Evolutionary conservation across 1,284 basidiomycete genomes (phyloP).

Genomic region (Erythrobasidium hasegawianum): DNA sequence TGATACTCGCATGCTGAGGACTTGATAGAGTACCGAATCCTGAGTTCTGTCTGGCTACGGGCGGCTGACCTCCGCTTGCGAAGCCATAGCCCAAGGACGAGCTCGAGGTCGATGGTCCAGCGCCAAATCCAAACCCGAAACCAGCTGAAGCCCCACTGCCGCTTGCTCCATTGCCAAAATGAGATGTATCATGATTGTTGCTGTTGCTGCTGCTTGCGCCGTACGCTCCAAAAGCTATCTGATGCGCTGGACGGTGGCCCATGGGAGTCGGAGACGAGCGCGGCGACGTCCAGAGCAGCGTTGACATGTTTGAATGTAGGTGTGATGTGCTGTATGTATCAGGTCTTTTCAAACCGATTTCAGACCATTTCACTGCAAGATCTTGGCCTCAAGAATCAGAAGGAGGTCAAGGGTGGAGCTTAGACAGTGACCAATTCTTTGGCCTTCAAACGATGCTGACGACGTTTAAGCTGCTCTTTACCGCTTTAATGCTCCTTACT

Average conservation of each 20-base stretch:
- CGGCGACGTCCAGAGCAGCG: conserved; percentile 28
- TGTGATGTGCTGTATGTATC: too few species aligned
- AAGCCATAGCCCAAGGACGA: conserved; percentile 32
- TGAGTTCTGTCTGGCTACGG: too few species aligned
- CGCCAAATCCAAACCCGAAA: not conserved
- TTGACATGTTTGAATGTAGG: conserved; percentile 19
- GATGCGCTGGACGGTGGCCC: conserved; percentile 7
- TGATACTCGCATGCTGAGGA: conserved; percentile 1
- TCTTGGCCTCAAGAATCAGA: too few species aligned
- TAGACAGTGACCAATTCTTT: not conserved
- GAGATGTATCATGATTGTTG: not conserved
- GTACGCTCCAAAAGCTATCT: conserved; percentile 23
- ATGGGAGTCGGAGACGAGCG: conserved; percentile 22
- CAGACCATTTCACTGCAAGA: too few species aligned
- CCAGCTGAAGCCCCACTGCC: conserved; percentile 1
- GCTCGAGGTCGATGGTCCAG: conserved; percentile 1
- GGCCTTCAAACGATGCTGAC: too few species aligned
- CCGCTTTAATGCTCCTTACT: too few species aligned
- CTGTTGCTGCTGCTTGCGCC: conserved; percentile 7
- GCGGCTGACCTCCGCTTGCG: conserved; percentile 7
- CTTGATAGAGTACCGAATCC: not conserved
- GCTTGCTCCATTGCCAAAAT: not conserved
- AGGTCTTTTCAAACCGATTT: too few species aligned
- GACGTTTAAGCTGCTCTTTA: too few species aligned
- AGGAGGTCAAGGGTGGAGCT: conserved; percentile 1